Evolutionary conservation across 345 rosid genomes (phyloP).

Genomic region (Triadica sebifera): DNA sequence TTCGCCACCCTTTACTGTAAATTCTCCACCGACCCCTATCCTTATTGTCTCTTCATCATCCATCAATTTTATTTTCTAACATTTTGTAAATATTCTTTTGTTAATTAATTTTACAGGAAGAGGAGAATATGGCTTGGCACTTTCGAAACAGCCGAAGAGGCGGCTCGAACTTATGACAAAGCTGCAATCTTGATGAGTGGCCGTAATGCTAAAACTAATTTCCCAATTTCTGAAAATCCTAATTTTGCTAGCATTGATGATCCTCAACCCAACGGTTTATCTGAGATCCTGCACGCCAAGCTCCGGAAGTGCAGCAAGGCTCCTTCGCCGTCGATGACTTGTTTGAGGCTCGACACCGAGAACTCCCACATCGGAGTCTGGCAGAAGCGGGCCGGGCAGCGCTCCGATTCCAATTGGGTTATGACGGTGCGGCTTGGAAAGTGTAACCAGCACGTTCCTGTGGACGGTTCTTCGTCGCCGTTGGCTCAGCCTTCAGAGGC

Average conservation of each 20-base stretch:
- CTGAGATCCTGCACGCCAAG: conserved; percentile 57
- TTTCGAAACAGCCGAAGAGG: conserved; percentile 40
- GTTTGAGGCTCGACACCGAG: conserved; percentile 70
- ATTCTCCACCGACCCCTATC: background rate
- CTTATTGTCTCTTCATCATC: background rate
- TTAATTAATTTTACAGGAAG: conserved; percentile 24
- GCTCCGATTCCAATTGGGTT: conserved; percentile 64
- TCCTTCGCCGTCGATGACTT: conserved; percentile 71
- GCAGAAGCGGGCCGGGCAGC: conserved; percentile 72
- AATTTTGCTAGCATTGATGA: background rate
- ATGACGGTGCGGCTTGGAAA: conserved; percentile 69
- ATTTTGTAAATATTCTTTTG: background rate
- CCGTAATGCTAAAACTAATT: conserved; percentile 43
- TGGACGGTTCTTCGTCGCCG: conserved; percentile 1
- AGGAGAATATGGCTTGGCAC: conserved; percentile 47
- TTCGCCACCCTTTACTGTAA: conserved; percentile 34
- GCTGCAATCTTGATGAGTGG: conserved; percentile 44
- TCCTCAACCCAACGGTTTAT: conserved; percentile 29
- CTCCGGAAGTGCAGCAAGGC: conserved; percentile 58
- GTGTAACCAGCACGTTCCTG: conserved; percentile 2
- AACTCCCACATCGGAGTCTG: conserved; percentile 77
- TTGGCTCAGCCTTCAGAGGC: background rate
- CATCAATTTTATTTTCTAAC: too few species aligned
- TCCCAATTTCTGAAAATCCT: conserved; percentile 24
- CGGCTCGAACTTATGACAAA: conserved; percentile 39